Evolutionary conservation across 2,329 filamentous ascomycete genomes (phyloP).

Genomic region (Fusarium anguioides): DNA sequence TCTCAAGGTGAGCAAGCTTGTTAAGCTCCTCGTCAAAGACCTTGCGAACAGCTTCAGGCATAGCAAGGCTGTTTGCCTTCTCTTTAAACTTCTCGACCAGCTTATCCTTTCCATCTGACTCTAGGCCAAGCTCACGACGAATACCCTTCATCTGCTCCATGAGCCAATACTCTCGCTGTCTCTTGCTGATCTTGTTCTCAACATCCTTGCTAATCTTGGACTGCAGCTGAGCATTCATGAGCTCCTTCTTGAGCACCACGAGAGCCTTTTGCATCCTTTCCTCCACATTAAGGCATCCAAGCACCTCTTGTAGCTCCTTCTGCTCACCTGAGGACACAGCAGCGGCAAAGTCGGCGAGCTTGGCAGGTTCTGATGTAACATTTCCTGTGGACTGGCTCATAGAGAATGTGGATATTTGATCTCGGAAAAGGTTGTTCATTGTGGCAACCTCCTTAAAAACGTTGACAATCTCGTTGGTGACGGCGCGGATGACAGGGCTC

Average conservation of each 20-base stretch:
- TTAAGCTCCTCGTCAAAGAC: conserved; percentile 99
- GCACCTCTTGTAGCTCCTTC: conserved; percentile 89
- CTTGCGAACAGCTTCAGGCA: conserved; percentile 96
- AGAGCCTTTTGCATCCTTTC: conserved; percentile 92
- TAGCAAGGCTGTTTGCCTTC: conserved; percentile 90
- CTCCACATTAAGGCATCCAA: conserved; percentile 90
- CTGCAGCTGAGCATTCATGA: conserved; percentile 97
- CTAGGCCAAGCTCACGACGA: conserved; percentile 91
- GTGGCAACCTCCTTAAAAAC: conserved; percentile 97
- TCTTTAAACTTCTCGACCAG: conserved; percentile 97
- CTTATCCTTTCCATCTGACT: conserved; percentile 98
- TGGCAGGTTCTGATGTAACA: conserved; percentile 92
- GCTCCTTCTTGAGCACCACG: conserved; percentile 94
- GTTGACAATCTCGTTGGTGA: conserved; percentile 98
- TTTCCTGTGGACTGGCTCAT: conserved; percentile 96
- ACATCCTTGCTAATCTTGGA: conserved; percentile 99
- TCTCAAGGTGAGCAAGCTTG: conserved; percentile 94
- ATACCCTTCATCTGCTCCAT: conserved; percentile 99
- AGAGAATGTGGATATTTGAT: conserved; percentile 97
- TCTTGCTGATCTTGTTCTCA: conserved; percentile 95
- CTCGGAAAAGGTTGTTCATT: conserved; percentile 93
- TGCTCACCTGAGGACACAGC: conserved; percentile 96
- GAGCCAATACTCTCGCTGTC: conserved; percentile 96
- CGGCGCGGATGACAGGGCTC: conserved; percentile 86
- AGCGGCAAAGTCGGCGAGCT: conserved; percentile 95